Evolutionary conservation across 345 rosid genomes (phyloP), one percentile per base, ranked within the genome.

Genomic region (Rubroshorea leprosula): DNA sequence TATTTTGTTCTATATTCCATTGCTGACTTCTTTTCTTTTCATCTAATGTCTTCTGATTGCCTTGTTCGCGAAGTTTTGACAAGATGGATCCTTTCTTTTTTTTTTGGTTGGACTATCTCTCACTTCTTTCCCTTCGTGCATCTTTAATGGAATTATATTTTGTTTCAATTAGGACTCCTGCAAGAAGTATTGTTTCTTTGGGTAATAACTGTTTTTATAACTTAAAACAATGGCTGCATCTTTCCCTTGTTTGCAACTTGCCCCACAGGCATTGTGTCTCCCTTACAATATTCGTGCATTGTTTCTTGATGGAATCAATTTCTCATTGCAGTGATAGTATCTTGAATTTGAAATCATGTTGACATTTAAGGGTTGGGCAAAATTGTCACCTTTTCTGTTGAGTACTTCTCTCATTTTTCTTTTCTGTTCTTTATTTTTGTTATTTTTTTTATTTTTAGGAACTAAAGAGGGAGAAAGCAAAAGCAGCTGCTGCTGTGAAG

Each of bases 391-490:
- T 35, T 6, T 8, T 35, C 11, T 35, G 1, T 35, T 13, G 12
- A 35, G 41, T 35, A 35, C 41, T 35, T 35, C 41, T 35, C 41
- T 35, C 41, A 35, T 35, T 6, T 35, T 35, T 35, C 1, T 48
- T 62, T 51, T 38, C 44, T 51, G 47, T 49, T 52, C 49, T 39
- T 55, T 38, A 53, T 51, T 39, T 55, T 65, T 54, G 22, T 3
- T 6, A 29, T 3, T 59, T 50, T 39, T 44, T 19, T 25, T 52
- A 54, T 68, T 49, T 75, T 57, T 85, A 94, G 99, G 97, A 94
- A 81, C 64, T 94, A 68, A 89, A 85, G 72, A 81, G 95, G 87
- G 99, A 94, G 65, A 81, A 73, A 76, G 74, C 78, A 62, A 90
- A 85, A 73, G 95, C 96, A 62, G 95, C 86, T 20, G 80, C 87